Conservation (phyloP, 768 basidiomycete species). For the Suillus fuscotomentosus region DNA sequence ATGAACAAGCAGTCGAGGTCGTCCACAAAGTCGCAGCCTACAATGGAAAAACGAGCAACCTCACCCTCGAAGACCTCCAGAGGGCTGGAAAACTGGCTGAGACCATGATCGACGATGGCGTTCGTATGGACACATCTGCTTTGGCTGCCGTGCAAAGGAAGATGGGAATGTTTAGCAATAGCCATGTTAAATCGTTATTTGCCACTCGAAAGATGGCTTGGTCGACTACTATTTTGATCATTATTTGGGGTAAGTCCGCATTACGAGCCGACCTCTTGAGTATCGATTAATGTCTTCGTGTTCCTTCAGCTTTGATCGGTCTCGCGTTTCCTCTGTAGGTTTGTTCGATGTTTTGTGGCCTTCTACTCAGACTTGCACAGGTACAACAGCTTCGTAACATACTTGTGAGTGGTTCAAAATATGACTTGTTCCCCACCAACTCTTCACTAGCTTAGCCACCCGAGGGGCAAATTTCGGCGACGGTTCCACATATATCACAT, state of each 20-base stretch:
- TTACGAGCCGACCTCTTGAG: neutral
- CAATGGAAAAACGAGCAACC: conserved; percentile 49
- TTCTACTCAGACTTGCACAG: conserved; percentile 18
- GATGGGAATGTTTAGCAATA: conserved; percentile 35
- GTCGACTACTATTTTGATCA: conserved; percentile 49
- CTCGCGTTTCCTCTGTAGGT: conserved; percentile 69
- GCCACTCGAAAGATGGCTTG: conserved; percentile 47
- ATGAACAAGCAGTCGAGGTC: conserved; percentile 59
- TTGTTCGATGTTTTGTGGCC: neutral
- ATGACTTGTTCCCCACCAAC: neutral
- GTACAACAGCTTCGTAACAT: conserved; percentile 53
- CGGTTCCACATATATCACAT: conserved; percentile 66
- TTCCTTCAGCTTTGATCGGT: conserved; percentile 61
- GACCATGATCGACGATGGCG: conserved; percentile 11
- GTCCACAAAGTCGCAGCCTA: conserved; percentile 60
- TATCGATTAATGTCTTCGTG: neutral
- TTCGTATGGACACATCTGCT: conserved; percentile 34
- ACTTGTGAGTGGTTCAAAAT: conserved; percentile 37
- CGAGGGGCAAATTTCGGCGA: conserved; percentile 71
- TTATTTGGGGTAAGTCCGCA: conserved; percentile 46
- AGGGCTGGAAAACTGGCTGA: conserved; percentile 13
- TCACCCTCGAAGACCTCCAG: conserved; percentile 53
- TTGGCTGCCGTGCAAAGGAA: conserved; percentile 39
- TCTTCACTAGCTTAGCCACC: conserved; percentile 49
- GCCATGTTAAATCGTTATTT: conserved; percentile 50